A percentile compares a stretch with the other conserved stretches of the same genome.
These are phyloP conservation scores for Santalum album DNA, from an alignment of 164 flowering plant genomes.

Conservation along the genomic window DNA sequence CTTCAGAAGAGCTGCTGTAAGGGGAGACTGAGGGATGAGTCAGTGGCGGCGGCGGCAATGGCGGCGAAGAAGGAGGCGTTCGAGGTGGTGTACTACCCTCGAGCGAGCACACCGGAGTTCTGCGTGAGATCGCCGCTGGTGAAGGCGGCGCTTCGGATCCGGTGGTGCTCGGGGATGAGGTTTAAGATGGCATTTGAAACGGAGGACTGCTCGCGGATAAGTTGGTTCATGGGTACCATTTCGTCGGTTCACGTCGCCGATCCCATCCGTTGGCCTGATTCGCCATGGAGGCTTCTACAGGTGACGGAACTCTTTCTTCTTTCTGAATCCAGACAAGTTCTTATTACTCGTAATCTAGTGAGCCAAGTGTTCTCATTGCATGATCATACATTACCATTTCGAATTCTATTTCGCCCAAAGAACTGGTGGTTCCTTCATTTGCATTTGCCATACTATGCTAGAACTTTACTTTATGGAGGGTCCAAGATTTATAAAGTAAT, in stretches of 20 bases:
- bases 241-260: constrained; percentile 51
- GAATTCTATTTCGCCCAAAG: too few relatives aligned
- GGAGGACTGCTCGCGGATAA: constrained; percentile 59
- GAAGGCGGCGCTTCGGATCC: constrained; percentile 38
- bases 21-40: constrained; percentile 35
- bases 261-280: constrained; percentile 50
- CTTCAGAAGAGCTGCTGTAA: constrained; percentile 17
- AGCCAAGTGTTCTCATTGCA: too few relatives aligned
- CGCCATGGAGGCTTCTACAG: constrained; percentile 72
- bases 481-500: not conserved
- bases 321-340: too few relatives aligned
- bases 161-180: constrained; percentile 63
- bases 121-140: constrained; percentile 42
- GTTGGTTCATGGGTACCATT: constrained; percentile 66
- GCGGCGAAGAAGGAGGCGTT: constrained; percentile 40
- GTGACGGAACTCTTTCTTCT: constrained; percentile 15
- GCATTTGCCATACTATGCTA: not conserved
- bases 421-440: too few relatives aligned
- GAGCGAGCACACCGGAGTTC: constrained; percentile 60
- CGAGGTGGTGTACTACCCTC: constrained; percentile 55
- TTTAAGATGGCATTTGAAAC: constrained; percentile 69
- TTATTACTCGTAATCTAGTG: too few relatives aligned
- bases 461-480: not conserved
- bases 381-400: too few relatives aligned
- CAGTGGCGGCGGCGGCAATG: constrained; percentile 38